These are phyloP conservation scores for Ploettnerulaceae sp. DNA, from an alignment of 2,329 filamentous ascomycete genomes.

Conservation along the genomic window DNA sequence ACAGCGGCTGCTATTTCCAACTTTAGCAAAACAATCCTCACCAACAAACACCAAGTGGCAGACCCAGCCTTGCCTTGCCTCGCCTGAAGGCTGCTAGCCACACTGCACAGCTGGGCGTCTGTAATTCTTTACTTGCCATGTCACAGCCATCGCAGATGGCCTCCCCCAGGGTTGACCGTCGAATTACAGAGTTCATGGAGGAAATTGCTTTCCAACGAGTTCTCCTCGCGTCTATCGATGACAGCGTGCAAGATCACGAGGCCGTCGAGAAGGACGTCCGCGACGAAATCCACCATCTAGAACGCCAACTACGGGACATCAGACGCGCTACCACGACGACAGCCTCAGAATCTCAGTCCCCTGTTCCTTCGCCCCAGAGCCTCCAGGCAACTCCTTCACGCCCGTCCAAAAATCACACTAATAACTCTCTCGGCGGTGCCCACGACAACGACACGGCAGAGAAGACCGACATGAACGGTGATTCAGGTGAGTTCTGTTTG, in stretches of 20 bases:
- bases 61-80: too few relatives aligned
- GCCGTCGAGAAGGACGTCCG: constrained; percentile 26
- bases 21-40: too few relatives aligned
- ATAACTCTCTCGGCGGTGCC: neutral
- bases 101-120: too few relatives aligned
- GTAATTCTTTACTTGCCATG: constrained; percentile 18
- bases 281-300: constrained; percentile 34
- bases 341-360: constrained; percentile 8
- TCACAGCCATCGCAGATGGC: constrained; percentile 11
- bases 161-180: neutral
- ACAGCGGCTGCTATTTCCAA: too few relatives aligned
- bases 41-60: too few relatives aligned
- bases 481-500: constrained; percentile 2
- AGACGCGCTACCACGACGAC: constrained; percentile 11
- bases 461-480: constrained; percentile 3
- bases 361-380: neutral
- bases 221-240: constrained; percentile 41
- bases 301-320: constrained; percentile 20
- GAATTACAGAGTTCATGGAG: constrained; percentile 30
- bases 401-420: neutral
- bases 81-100: too few relatives aligned
- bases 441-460: neutral
- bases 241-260: constrained; percentile 27
- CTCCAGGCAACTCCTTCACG: neutral
- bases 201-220: constrained; percentile 42